Evolutionary conservation across 2,329 filamentous ascomycete genomes (phyloP).

Genomic region (Cordyceps pruinosa): DNA sequence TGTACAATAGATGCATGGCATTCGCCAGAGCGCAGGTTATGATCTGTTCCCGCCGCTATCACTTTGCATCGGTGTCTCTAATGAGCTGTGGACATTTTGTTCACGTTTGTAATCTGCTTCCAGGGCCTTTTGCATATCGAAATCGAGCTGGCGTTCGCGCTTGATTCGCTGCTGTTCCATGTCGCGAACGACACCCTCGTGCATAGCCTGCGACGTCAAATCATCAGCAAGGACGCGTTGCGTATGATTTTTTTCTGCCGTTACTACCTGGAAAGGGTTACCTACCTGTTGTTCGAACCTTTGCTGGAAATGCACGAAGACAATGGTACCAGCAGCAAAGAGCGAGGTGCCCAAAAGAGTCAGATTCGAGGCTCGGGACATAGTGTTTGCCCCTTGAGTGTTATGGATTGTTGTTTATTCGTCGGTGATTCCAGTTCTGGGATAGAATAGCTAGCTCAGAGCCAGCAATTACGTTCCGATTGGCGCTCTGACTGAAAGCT

Average conservation of each 20-base stretch:
- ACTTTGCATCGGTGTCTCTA: conserved; percentile 19
- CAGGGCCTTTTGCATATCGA: conserved; percentile 79
- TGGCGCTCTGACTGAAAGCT: not conserved
- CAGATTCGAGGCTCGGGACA: conserved; percentile 87
- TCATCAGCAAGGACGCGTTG: not conserved
- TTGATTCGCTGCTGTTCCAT: conserved; percentile 91
- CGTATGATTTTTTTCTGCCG: too few species aligned
- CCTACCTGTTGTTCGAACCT: conserved; percentile 73
- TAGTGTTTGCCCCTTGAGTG: conserved; percentile 29
- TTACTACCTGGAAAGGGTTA: not conserved
- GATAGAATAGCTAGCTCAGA: not conserved
- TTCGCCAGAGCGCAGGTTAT: conserved; percentile 13
- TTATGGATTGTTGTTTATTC: not conserved
- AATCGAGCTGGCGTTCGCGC: conserved; percentile 84
- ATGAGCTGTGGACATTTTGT: conserved; percentile 60
- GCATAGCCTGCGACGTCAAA: conserved; percentile 67
- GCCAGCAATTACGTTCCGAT: not conserved
- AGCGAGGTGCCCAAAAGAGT: conserved; percentile 74
- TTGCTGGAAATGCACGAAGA: conserved; percentile 86
- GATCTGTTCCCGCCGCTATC: not conserved
- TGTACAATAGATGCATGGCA: not conserved
- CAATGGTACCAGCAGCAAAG: conserved; percentile 68
- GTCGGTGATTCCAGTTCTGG: not conserved
- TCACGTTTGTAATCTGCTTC: conserved; percentile 87
- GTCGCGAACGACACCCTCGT: conserved; percentile 86